Evolutionary conservation across 2,329 filamentous ascomycete genomes (phyloP).

Genomic region (Alternaria alternata): DNA sequence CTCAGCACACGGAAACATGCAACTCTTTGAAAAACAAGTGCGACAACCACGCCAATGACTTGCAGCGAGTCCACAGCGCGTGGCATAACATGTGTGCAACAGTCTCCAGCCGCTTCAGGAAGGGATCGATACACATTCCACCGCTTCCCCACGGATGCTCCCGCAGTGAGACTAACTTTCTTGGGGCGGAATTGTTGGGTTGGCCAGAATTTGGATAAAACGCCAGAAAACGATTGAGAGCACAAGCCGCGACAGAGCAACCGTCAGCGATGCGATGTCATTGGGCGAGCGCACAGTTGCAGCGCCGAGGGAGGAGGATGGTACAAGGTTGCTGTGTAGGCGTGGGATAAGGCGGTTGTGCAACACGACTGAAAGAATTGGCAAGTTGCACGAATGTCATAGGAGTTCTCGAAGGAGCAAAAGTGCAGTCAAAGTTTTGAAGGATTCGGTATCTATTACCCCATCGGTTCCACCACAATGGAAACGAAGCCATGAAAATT

Average conservation of each 20-base stretch:
- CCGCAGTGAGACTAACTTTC: constrained; percentile 27
- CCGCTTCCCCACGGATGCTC: constrained; percentile 31
- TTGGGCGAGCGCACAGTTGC: too few species aligned
- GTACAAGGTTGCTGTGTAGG: not conserved
- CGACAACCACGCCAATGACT: not conserved
- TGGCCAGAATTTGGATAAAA: not conserved
- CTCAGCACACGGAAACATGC: not conserved
- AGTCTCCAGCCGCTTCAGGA: constrained; percentile 9
- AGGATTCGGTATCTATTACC: constrained; percentile 7
- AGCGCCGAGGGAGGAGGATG: too few species aligned
- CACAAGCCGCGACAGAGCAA: not conserved
- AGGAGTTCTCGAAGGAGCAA: not conserved
- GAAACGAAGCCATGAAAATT: constrained; percentile 13
- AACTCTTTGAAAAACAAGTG: not conserved
- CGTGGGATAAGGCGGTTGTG: constrained; percentile 3
- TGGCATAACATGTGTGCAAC: not conserved
- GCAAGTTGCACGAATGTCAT: not conserved
- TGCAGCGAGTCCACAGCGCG: not conserved
- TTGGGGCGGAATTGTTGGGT: constrained; percentile 1
- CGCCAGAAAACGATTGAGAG: not conserved
- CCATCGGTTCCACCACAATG: constrained; percentile 24
- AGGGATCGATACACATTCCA: constrained; percentile 17
- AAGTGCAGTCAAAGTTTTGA: constrained; percentile 6
- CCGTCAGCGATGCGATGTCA: too few species aligned
- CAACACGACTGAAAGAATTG: not conserved